Conservation (phyloP, 768 basidiomycete species). For the Leccinum truebloodii region DNA sequence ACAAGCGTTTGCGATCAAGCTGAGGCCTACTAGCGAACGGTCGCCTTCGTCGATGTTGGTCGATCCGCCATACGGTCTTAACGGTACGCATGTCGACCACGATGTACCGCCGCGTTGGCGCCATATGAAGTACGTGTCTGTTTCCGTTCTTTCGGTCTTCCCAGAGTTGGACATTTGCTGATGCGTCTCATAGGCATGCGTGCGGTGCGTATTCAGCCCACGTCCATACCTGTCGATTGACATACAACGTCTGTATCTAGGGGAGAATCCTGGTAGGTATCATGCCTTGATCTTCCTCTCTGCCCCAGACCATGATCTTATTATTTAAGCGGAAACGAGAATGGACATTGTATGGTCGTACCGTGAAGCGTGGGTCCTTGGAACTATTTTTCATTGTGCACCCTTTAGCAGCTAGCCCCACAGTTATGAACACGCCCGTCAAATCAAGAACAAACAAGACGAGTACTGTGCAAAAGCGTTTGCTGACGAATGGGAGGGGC, state of each 20-base stretch:
- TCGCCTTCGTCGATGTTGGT: conserved; percentile 67
- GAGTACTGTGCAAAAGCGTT: conserved; percentile 56
- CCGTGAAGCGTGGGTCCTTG: conserved; percentile 48
- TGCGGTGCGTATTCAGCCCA: conserved; percentile 43
- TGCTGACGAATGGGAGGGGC: conserved; percentile 43
- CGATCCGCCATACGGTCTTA: conserved; percentile 66
- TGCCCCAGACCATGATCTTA: conserved; percentile 8
- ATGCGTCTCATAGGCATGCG: conserved; percentile 50
- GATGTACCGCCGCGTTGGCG: conserved; percentile 53
- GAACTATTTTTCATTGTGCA: not conserved
- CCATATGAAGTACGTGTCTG: conserved; percentile 65
- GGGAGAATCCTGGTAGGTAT: conserved; percentile 58
- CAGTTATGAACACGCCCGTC: conserved; percentile 63
- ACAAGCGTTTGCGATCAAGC: conserved; percentile 77
- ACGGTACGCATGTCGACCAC: conserved; percentile 36
- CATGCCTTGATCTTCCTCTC: not conserved
- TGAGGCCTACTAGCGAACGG: conserved; percentile 68
- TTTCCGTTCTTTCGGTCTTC: not conserved
- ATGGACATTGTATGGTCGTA: conserved; percentile 71
- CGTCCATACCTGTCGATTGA: conserved; percentile 1
- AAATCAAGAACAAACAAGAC: conserved; percentile 69
- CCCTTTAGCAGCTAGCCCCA: not conserved
- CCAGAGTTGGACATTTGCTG: conserved; percentile 1
- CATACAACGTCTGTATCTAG: conserved; percentile 19
- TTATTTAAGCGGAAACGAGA: conserved; percentile 45